Percentiles rank a stretch among this genome's conserved stretches.
Evolutionary conservation across 2,329 filamentous ascomycete species (phyloP).

Genomic region (Cercospora janseana): DNA sequence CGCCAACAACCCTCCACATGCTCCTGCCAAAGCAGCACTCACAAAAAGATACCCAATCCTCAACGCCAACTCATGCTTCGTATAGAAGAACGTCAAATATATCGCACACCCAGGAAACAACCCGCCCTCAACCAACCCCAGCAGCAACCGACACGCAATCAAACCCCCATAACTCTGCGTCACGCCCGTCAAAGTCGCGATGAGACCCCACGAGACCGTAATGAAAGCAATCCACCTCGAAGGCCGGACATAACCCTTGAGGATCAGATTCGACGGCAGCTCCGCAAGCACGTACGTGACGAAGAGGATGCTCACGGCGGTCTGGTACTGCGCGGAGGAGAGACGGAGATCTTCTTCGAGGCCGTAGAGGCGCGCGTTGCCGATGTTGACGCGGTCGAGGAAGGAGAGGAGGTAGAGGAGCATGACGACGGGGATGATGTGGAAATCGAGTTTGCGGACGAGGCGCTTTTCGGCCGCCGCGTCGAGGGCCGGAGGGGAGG

Average conservation of each 20-base stretch:
- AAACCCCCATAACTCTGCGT: slow-evolving; percentile 64
- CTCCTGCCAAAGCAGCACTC: slow-evolving; percentile 67
- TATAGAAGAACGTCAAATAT: slow-evolving; percentile 75
- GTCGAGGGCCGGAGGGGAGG: slow-evolving; percentile 31
- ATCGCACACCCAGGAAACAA: slow-evolving; percentile 67
- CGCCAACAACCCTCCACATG: slow-evolving; percentile 69
- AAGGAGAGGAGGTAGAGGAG: slow-evolving; percentile 72
- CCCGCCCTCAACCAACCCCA: slow-evolving; percentile 68
- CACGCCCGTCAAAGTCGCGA: slow-evolving; percentile 69
- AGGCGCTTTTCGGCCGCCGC: slow-evolving; percentile 53
- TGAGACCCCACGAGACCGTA: slow-evolving; percentile 57
- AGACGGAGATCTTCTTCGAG: slow-evolving; percentile 63
- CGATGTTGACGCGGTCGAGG: slow-evolving; percentile 53
- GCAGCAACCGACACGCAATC: slow-evolving; percentile 65
- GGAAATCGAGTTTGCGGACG: slow-evolving; percentile 62
- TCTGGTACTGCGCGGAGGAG: slow-evolving; percentile 65
- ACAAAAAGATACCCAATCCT: slow-evolving; percentile 73
- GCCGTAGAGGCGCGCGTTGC: slow-evolving; percentile 65
- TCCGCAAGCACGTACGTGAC: slow-evolving; percentile 49
- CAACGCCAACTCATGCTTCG: slow-evolving; percentile 67
- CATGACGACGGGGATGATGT: slow-evolving; percentile 67
- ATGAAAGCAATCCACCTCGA: slow-evolving; percentile 56
- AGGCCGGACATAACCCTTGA: slow-evolving; percentile 46
- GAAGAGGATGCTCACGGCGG: slow-evolving; percentile 46
- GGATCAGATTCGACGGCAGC: slow-evolving; percentile 47